phyloP scores from a whole-genome alignment of 306 rosid species.

The Prosopis cineraria region DNA sequence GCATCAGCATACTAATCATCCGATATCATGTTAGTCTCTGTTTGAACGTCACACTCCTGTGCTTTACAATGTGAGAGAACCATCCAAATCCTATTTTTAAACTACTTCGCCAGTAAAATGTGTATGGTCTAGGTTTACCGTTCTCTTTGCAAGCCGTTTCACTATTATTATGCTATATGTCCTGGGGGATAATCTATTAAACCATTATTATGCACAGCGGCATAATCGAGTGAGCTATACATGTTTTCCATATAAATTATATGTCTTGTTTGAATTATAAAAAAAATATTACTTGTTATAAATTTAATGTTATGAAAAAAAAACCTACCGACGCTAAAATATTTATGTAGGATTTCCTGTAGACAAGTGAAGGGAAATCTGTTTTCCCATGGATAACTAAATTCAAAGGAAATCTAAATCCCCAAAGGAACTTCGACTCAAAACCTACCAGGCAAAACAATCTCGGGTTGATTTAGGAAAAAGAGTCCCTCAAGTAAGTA shows the following conservation, averaged over 20 bases:
- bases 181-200: no score
- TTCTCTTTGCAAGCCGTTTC: not conserved
- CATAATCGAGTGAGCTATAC: no score
- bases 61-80: not conserved
- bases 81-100: not conserved
- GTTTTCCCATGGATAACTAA: not conserved
- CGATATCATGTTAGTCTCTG: not conserved
- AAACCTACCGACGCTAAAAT: no score
- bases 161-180: no score
- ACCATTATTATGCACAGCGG: not conserved
- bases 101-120: not conserved
- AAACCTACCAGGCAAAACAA: not conserved
- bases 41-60: not conserved
- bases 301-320: no score
- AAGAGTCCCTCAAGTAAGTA: no score
- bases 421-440: not conserved
- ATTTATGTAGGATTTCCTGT: no score
- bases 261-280: no score
- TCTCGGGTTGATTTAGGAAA: no score
- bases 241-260: no score
- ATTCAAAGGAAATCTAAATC: not conserved
- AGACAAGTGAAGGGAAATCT: not conserved
- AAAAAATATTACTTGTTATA: no score
- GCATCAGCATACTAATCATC: not conserved
- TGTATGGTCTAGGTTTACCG: not conserved